Evolutionary conservation across 176 grass and related monocot genomes (phyloP), one percentile per base, ranked within the genome.

Genomic region (Metroxylon sagu): DNA sequence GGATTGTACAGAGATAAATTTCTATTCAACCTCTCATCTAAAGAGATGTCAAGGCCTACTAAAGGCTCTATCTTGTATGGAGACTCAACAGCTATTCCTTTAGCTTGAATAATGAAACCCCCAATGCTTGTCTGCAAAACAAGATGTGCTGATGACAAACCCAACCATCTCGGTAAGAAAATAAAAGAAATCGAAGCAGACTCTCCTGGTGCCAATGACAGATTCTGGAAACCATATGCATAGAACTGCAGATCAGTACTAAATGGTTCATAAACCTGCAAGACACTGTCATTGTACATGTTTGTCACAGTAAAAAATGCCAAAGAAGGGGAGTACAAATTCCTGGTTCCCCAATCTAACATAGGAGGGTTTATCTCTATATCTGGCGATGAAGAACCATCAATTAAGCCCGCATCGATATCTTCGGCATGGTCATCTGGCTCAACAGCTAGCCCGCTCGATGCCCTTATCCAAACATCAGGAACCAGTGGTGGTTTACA

Each of bases 101-200:
- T 89, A 18, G 84, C 87, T 49, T 83, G 87, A 74, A 98, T 77
- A 72, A 98, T 82, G 62, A 98, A 98, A 29, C 93, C 93, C 60
- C 87, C 87, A 70, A 88, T 64, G 69, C 76, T 92, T 4, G 87
- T 98, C 82, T 98, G 87, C 74, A 98, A 49, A 55, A 98, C 76
- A 63, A 98, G 62, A 75, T 89, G 93, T 0, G 81, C 84, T 6
- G 81, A 80, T 5, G 79, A 88, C 49, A 74, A 85, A 26, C 87
- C 93, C 71, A 85, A 26, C 73, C 77, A 71, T 53, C 80, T 86
- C 14, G 93, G 93, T 61, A 98, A 60, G 81, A 98, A 92, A 69
- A 92, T 29, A 66, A 98, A 92, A 49, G 67, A 67, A 48, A 92
- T 61, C 1, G 79, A 78, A 26, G 81, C 73, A 53, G 89, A 90